phyloP scores from a whole-genome alignment of 495 filamentous ascomycete genomes.

The Penicillium argentinense region DNA sequence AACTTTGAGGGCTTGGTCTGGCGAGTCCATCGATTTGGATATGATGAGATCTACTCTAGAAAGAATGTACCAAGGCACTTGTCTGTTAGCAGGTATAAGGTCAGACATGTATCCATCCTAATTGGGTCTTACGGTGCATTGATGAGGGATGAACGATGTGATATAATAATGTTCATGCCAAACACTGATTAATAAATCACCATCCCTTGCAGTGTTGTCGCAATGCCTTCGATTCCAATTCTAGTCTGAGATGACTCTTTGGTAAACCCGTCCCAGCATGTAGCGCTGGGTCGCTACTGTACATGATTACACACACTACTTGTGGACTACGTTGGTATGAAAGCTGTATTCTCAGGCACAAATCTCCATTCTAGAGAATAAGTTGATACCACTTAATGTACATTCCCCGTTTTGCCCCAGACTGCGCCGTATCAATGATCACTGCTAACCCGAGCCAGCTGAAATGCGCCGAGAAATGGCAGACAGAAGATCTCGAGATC shows the following conservation, averaged over 20 bases:
- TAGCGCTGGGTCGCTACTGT: too few species aligned
- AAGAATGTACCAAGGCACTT: constrained; percentile 29
- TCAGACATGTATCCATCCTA: constrained; percentile 7
- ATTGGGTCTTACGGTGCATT: neutral
- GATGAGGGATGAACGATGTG: neutral
- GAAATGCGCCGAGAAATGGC: neutral
- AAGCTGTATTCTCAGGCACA: neutral
- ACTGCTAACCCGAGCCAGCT: neutral
- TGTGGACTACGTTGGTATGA: too few species aligned
- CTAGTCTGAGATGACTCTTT: too few species aligned
- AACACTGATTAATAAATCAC: too few species aligned
- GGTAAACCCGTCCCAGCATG: too few species aligned
- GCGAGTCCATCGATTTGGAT: constrained; percentile 24
- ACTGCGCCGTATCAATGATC: constrained; percentile 16
- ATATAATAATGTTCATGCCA: too few species aligned
- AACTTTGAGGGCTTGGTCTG: constrained; percentile 19
- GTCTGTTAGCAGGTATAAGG: constrained; percentile 19
- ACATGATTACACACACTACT: too few species aligned
- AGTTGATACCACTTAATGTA: constrained; percentile 9
- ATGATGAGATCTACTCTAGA: constrained; percentile 23
- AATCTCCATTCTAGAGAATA: constrained; percentile 7
- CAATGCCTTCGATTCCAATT: too few species aligned
- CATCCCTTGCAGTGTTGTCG: too few species aligned
- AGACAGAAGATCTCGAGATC: neutral
- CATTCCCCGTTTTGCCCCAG: constrained; percentile 2